These are phyloP conservation scores for Corylus americana DNA, from an alignment of 306 rosid genomes.

Conservation along the genomic window DNA sequence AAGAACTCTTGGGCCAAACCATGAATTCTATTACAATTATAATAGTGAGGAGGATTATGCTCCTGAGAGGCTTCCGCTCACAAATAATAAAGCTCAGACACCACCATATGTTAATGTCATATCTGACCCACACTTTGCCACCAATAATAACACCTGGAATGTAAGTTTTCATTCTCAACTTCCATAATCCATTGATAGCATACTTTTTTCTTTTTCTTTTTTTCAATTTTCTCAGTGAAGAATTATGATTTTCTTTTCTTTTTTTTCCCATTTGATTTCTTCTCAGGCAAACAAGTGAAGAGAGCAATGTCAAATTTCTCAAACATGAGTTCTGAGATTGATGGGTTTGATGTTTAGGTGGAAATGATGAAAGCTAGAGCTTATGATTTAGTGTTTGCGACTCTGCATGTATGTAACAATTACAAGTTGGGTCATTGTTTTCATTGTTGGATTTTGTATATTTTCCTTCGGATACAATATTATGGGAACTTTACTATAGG, in stretches of 20 bases:
- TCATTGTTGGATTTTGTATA: not conserved
- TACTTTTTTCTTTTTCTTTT: not conserved
- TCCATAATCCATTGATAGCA: not conserved
- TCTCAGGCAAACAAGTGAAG: slow-evolving; percentile 24
- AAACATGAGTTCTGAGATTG: not conserved
- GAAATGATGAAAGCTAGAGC: not conserved
- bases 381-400: not conserved
- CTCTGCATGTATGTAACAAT: not conserved
- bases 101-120: slow-evolving; percentile 20
- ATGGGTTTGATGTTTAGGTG: not conserved
- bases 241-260: not conserved
- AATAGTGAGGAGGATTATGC: slow-evolving; percentile 33
- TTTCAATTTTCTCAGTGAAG: not conserved
- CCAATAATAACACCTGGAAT: slow-evolving; percentile 28
- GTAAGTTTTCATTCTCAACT: slow-evolving; percentile 21
- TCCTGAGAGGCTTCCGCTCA: slow-evolving; percentile 38
- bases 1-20: slow-evolving; percentile 28
- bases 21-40: slow-evolving; percentile 10
- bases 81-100: slow-evolving; percentile 20
- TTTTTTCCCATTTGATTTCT: not conserved
- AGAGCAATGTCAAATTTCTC: not conserved
- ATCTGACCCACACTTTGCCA: slow-evolving; percentile 13
- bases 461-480: not conserved
- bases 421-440: not conserved
- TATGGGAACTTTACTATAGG: not conserved